These are phyloP conservation scores for Evansstolkia leycettana DNA, from an alignment of 495 filamentous ascomycete genomes.

Conservation along the genomic window DNA sequence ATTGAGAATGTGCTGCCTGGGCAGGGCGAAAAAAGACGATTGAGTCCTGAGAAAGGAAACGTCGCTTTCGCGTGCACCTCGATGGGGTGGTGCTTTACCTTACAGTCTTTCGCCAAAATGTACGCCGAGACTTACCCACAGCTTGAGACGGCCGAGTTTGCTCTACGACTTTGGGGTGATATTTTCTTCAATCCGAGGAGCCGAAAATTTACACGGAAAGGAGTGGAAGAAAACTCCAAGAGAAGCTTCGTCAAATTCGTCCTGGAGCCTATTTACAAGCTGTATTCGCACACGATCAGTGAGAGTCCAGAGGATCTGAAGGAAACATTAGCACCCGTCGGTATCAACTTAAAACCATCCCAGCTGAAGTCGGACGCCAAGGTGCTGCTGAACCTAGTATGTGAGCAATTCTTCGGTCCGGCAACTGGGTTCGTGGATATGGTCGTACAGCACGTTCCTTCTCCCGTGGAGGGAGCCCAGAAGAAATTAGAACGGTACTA, in stretches of 20 bases:
- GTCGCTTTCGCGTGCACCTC: conserved; percentile 86
- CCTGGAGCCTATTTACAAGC: conserved; percentile 92
- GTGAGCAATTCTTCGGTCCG: conserved; percentile 88
- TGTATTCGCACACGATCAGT: conserved; percentile 92
- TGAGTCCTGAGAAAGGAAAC: conserved; percentile 96
- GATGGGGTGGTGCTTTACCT: conserved; percentile 94
- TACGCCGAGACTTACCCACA: conserved; percentile 81
- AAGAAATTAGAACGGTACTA: conserved; percentile 74
- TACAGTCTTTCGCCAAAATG: conserved; percentile 89
- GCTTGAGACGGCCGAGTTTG: conserved; percentile 69
- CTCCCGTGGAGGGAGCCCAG: conserved; percentile 67
- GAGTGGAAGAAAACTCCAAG: conserved; percentile 65
- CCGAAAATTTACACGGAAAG: conserved; percentile 82
- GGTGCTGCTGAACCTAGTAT: conserved; percentile 77
- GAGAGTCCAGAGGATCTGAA: conserved; percentile 81
- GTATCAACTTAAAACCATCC: conserved; percentile 78
- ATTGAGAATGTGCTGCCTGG: conserved; percentile 84
- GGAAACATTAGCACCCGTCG: conserved; percentile 63
- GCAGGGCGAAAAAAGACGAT: conserved; percentile 60
- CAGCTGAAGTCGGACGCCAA: conserved; percentile 85
- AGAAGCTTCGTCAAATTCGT: conserved; percentile 90
- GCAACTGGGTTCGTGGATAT: conserved; percentile 91
- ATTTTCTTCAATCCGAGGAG: conserved; percentile 89
- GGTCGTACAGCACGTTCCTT: conserved; percentile 82
- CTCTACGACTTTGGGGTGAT: conserved; percentile 81